A percentile compares a stretch with the other conserved stretches of the same genome.
These are phyloP conservation scores for Saksenaea vasiformis DNA, from an alignment of 371 early-diverging fungal genomes.

Conservation along the genomic window DNA sequence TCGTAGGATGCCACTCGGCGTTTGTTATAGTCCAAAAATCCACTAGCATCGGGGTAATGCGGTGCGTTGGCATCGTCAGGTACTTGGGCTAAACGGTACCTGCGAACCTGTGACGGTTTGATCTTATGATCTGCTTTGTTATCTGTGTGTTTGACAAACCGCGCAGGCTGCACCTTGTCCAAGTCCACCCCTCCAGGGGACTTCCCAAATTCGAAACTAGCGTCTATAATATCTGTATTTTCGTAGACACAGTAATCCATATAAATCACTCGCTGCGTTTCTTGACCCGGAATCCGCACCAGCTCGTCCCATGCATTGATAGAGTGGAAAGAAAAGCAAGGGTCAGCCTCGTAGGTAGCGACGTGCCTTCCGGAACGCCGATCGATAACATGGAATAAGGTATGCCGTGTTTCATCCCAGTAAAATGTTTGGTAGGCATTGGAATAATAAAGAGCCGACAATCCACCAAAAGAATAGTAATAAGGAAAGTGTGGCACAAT, in stretches of 20 bases:
- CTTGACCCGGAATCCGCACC: conserved; percentile 34
- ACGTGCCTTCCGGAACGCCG: conserved; percentile 54
- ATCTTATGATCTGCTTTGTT: conserved; percentile 40
- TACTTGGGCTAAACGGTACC: conserved; percentile 44
- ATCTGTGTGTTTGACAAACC: conserved; percentile 37
- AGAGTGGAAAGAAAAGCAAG: conserved; percentile 64
- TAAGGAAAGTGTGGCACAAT: conserved; percentile 66
- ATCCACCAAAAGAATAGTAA: conserved; percentile 57
- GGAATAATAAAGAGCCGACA: conserved; percentile 61
- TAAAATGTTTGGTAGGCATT: conserved; percentile 58
- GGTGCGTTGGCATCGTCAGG: conserved; percentile 16
- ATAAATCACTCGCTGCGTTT: conserved; percentile 40
- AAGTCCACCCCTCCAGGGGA: conserved; percentile 24
- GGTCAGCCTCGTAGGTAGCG: conserved; percentile 63
- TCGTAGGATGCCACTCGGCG: conserved; percentile 46
- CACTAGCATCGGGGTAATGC: background rate
- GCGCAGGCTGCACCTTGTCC: conserved; percentile 39
- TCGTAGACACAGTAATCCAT: conserved; percentile 51
- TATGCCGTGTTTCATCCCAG: conserved; percentile 53
- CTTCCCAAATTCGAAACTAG: conserved; percentile 51
- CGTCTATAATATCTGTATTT: conserved; percentile 53
- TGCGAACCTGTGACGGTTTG: conserved; percentile 44
- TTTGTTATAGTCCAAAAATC: conserved; percentile 31
- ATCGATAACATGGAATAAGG: conserved; percentile 61
- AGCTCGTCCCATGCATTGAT: conserved; percentile 66